Percentiles rank a stretch among this genome's conserved stretches.
These are phyloP conservation scores for Hyphopichia wangnamkhiaoensis DNA, from an alignment of 1,139 yeast species.

Conservation along the genomic window DNA sequence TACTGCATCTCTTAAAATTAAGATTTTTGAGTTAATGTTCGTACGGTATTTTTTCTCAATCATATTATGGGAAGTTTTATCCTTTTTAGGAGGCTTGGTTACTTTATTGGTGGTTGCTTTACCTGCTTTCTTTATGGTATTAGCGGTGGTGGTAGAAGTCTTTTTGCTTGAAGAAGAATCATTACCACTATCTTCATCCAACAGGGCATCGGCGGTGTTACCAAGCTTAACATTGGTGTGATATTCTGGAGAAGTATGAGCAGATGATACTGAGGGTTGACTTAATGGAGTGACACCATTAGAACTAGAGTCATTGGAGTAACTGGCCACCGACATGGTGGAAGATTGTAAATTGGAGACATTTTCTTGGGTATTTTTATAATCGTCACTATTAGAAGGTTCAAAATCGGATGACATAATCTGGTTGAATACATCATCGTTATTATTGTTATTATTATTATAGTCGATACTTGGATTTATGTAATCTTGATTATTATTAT, in stretches of 20 bases:
- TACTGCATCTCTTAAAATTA: constrained; percentile 72
- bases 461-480: neutral
- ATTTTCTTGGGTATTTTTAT: constrained; percentile 3
- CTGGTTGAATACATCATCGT: constrained; percentile 4
- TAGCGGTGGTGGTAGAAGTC: neutral
- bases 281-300: constrained; percentile 27
- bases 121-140: neutral
- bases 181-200: constrained; percentile 7
- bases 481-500: neutral
- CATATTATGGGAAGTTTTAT: constrained; percentile 74
- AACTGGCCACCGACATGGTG: constrained; percentile 16
- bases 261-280: constrained; percentile 28
- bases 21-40: constrained; percentile 71
- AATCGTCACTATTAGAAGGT: constrained; percentile 9
- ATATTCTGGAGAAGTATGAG: constrained; percentile 37
- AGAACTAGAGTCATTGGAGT: constrained; percentile 19
- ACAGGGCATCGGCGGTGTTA: constrained; percentile 14
- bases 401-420: constrained; percentile 5
- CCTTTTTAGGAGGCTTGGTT: constrained; percentile 45
- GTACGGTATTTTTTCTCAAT: constrained; percentile 80
- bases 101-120: constrained; percentile 16
- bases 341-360: constrained; percentile 3
- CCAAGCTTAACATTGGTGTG: constrained; percentile 10
- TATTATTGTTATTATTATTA: constrained; percentile 8
- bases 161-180: neutral